These are phyloP conservation scores for Fraxinus anomala DNA, from an alignment of 257 asterid species.

Conservation along the genomic window DNA sequence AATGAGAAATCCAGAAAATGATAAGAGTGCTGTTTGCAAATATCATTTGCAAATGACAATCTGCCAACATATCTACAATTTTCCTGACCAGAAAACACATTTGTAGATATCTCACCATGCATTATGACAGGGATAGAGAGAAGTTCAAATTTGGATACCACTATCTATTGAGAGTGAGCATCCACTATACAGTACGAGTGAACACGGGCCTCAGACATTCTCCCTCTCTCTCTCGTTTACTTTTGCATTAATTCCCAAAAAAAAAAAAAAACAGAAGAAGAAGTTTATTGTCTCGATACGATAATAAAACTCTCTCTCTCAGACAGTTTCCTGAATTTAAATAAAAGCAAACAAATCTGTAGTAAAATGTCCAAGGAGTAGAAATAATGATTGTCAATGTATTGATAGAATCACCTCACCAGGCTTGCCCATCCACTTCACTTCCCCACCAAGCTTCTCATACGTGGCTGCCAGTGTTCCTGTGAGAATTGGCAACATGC, in stretches of 20 bases:
- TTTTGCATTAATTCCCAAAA: background rate
- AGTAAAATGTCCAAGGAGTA: background rate
- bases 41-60: background rate
- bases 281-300: no score
- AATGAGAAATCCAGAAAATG: background rate
- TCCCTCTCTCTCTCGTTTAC: background rate
- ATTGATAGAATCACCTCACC: slow-evolving; percentile 59
- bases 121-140: background rate
- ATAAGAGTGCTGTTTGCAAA: background rate
- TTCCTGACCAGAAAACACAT: background rate
- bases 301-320: background rate
- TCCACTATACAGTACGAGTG: background rate
- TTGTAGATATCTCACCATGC: background rate
- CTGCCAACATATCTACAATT: background rate
- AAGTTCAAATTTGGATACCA: background rate
- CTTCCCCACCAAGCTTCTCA: slow-evolving; percentile 96
- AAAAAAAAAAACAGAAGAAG: no score
- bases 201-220: background rate
- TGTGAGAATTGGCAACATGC: slow-evolving; percentile 29
- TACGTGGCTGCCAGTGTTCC: slow-evolving; percentile 84
- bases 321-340: background rate
- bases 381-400: background rate
- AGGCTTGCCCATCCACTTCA: slow-evolving; percentile 99
- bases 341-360: background rate
- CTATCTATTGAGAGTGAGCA: background rate